Evolutionary conservation across 306 rosid genomes (phyloP).

Genomic region (Quercus alba): DNA sequence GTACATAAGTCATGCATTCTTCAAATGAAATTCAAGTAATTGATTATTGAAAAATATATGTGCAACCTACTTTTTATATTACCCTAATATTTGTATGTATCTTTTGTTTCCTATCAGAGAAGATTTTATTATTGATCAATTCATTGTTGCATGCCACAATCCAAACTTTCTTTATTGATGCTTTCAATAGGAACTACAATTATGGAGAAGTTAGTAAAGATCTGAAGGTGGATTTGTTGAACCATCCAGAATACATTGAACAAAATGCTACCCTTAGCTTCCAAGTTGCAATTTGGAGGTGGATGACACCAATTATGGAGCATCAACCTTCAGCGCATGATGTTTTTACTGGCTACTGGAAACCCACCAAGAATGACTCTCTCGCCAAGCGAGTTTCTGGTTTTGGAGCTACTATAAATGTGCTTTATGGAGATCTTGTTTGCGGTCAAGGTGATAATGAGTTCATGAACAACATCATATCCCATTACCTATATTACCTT

Average conservation of each 20-base stretch:
- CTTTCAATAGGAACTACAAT: constrained; percentile 70
- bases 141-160: background rate
- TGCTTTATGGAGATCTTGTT: constrained; percentile 67
- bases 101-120: background rate
- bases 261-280: constrained; percentile 93
- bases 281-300: constrained; percentile 87
- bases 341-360: constrained; percentile 81
- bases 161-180: constrained; percentile 12
- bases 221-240: constrained; percentile 67
- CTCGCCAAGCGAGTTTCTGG: constrained; percentile 65
- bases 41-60: no score
- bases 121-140: background rate
- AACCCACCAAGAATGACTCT: constrained; percentile 90
- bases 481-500: constrained; percentile 76
- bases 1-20: no score
- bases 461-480: constrained; percentile 69
- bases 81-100: no score
- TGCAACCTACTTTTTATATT: no score
- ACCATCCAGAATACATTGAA: constrained; percentile 88
- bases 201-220: constrained; percentile 77
- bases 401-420: constrained; percentile 86
- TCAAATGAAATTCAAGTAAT: no score
- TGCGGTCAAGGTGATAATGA: constrained; percentile 85
- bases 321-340: constrained; percentile 85
- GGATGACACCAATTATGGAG: constrained; percentile 79